These are phyloP conservation scores for Zopfia rhizophila DNA, from an alignment of 2,329 filamentous ascomycete species.

Conservation along the genomic window DNA sequence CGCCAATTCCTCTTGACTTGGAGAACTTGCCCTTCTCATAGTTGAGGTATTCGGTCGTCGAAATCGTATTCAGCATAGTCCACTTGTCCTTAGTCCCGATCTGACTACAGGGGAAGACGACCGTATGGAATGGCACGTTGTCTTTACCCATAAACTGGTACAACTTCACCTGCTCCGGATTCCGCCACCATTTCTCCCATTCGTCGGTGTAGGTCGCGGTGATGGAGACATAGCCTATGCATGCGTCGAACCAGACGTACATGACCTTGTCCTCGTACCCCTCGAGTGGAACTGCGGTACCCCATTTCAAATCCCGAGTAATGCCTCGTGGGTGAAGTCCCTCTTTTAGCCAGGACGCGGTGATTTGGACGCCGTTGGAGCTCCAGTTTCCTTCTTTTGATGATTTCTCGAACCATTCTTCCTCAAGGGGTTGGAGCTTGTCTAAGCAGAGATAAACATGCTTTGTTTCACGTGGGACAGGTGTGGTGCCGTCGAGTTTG, in stretches of 20 bases:
- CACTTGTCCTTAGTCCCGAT: slow-evolving; percentile 85
- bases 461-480: slow-evolving; percentile 83
- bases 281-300: slow-evolving; percentile 69
- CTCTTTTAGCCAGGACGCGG: slow-evolving; percentile 82
- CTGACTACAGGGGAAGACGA: slow-evolving; percentile 90
- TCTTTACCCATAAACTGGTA: slow-evolving; percentile 94
- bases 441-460: slow-evolving; percentile 92
- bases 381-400: slow-evolving; percentile 81
- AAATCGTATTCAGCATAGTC: slow-evolving; percentile 90
- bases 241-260: slow-evolving; percentile 94
- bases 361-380: slow-evolving; percentile 78
- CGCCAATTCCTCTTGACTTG: slow-evolving; percentile 88
- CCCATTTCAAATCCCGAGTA: slow-evolving; percentile 93
- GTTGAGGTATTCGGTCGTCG: slow-evolving; percentile 77
- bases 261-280: slow-evolving; percentile 82
- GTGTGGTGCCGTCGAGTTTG: slow-evolving; percentile 87
- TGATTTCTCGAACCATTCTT: slow-evolving; percentile 79
- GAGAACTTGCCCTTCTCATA: slow-evolving; percentile 76
- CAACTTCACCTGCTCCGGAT: slow-evolving; percentile 85
- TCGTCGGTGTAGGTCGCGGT: slow-evolving; percentile 88
- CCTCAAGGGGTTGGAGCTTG: slow-evolving; percentile 79
- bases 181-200: slow-evolving; percentile 95
- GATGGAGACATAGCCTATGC: slow-evolving; percentile 95
- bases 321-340: slow-evolving; percentile 89
- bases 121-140: slow-evolving; percentile 86